A percentile compares a stretch with the other conserved stretches of the same genome.
phyloP scores from a whole-genome alignment of 768 basidiomycete genomes.

The Atractiella rhizophila region DNA sequence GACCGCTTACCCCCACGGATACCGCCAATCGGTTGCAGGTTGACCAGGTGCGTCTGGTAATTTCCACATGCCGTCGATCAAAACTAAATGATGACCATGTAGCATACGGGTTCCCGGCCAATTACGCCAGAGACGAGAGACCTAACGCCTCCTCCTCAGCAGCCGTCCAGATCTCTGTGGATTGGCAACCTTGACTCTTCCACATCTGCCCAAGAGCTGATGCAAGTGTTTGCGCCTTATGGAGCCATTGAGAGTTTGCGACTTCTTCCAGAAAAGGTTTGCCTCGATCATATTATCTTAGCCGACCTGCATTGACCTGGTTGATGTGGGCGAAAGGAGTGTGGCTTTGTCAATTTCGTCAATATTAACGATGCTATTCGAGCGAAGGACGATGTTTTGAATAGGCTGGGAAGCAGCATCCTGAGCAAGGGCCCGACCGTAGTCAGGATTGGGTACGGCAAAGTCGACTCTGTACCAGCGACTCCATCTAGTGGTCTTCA shows the following conservation, averaged over 20 bases:
- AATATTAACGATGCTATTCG: conserved; percentile 49
- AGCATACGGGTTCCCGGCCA: too few species aligned
- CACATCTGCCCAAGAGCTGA: conserved; percentile 78
- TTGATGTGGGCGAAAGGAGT: conserved; percentile 36
- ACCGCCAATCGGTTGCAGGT: too few species aligned
- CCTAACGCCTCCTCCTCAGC: conserved; percentile 53
- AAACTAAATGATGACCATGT: too few species aligned
- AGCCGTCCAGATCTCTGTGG: conserved; percentile 88
- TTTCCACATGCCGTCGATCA: too few species aligned
- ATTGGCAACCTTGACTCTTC: conserved; percentile 92
- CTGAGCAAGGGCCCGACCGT: conserved; percentile 28
- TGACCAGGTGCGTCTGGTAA: too few species aligned
- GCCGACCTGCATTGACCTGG: neutral
- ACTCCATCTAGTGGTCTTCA: conserved; percentile 47
- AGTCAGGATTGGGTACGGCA: conserved; percentile 92
- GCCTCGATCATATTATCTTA: conserved; percentile 1
- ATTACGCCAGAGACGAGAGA: too few species aligned
- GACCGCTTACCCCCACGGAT: too few species aligned
- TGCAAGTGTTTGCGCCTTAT: conserved; percentile 84
- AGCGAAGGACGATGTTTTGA: conserved; percentile 91
- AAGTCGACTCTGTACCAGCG: conserved; percentile 83
- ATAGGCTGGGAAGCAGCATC: conserved; percentile 52
- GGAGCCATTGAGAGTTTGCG: conserved; percentile 89
- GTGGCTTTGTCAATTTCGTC: conserved; percentile 67
- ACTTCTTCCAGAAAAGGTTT: conserved; percentile 85